Base-by-base conservation (phyloP, 1,284 basidiomycete genomes). In the Athelia psychrophila region DNA sequence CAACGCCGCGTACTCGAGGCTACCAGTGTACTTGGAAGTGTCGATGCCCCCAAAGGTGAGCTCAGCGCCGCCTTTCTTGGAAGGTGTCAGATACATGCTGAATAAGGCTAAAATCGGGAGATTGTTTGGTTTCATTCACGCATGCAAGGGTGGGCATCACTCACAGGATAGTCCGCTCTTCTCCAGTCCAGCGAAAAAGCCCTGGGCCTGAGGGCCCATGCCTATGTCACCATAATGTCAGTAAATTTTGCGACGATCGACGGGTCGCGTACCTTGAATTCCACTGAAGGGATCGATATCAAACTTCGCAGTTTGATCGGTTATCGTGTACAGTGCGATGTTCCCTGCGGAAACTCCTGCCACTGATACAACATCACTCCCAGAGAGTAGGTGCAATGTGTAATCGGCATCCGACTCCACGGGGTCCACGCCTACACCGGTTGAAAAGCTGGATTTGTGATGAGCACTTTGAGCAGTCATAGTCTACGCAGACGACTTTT, bases 341-440 rank as follows among this genome's bases (percentile, higher is more conserved):
- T 60, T 59, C 3, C 64, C 56, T 8, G 71, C 73, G 3, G 60
- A 60, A n/a, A 79, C 62, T 15, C 72, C 74, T 0, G 75, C 78
- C 25, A 81, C 68, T 12, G 72, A 60, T 6, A 81, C 76, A 3
- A 74, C 75, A 54, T 83, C 79, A 27, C 50, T 66, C 1, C 60
- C 78, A 52, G 65, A 70, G 10, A 69, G 70, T 47, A 80, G 56
- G 3, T 68, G 74, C 23, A 80, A 65, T 20, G 65, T 67, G 58
- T 75, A 80, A 52, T 79, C 62, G 48, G 65, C 68, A 22, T 61
- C 52, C 27, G 73, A 69, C 15, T 79, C 65, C 9, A 81, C 78
- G 9, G 81, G 80, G 57, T 80, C 77, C 3, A 83, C 79, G 25
- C 79, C 78, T 38, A 79, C 78, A 18, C 80, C 80, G 1, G 80